Conservation (phyloP, 495 filamentous ascomycete species). For the Talaromyces stipitatus region DNA sequence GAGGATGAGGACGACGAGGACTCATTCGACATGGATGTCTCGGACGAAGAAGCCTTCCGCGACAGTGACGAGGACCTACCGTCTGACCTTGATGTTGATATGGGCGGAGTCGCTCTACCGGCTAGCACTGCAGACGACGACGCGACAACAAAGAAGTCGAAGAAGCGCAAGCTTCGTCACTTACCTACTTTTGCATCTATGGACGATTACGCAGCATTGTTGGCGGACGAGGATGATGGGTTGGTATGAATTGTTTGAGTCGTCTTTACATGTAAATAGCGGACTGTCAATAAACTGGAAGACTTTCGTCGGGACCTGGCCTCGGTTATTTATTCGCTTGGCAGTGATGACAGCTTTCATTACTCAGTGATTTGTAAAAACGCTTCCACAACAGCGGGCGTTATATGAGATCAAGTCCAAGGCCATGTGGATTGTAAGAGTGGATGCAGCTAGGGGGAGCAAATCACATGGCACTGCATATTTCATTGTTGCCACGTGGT, state of each 20-base stretch:
- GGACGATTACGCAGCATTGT: conserved; percentile 86
- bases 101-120: conserved; percentile 21
- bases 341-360: too few species aligned
- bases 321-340: too few species aligned
- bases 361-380: too few species aligned
- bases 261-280: neutral
- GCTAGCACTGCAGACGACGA: conserved; percentile 20
- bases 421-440: too few species aligned
- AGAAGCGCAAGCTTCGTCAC: conserved; percentile 75
- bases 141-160: conserved; percentile 51
- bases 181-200: conserved; percentile 86
- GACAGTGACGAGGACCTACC: conserved; percentile 49
- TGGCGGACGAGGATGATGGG: conserved; percentile 66
- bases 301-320: too few species aligned
- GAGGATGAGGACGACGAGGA: conserved; percentile 41
- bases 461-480: too few species aligned
- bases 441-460: too few species aligned
- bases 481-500: too few species aligned
- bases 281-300: conserved; percentile 3
- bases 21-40: conserved; percentile 41
- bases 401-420: too few species aligned
- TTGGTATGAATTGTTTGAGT: conserved; percentile 1
- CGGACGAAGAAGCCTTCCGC: conserved; percentile 44
- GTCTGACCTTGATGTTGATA: conserved; percentile 40
- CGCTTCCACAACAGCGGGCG: too few species aligned